A percentile compares a stretch with the other conserved stretches of the same genome.
Evolutionary conservation across 495 filamentous ascomycete species (phyloP).

Genomic region (Penicillium simplicissimum): DNA sequence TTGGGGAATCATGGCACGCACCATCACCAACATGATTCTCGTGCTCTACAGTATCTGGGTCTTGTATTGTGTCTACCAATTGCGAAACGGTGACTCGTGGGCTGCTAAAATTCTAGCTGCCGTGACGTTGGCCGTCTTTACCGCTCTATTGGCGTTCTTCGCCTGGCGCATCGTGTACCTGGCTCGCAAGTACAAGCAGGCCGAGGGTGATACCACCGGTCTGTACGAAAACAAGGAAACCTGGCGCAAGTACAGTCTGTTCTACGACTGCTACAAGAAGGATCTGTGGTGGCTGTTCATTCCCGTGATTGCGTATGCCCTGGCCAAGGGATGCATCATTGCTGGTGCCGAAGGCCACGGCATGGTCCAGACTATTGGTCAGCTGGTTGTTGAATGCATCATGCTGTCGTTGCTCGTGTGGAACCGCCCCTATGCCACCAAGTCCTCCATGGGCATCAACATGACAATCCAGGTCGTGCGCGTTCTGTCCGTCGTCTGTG

Average conservation of each 20-base stretch:
- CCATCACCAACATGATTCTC: conserved; percentile 89
- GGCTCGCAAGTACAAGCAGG: conserved; percentile 70
- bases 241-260: conserved; percentile 94
- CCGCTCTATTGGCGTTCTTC: conserved; percentile 74
- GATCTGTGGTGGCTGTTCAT: conserved; percentile 97
- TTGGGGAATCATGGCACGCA: conserved; percentile 85
- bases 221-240: conserved; percentile 88
- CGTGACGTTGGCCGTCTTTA: conserved; percentile 79
- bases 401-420: conserved; percentile 73
- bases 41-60: conserved; percentile 94
- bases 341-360: conserved; percentile 88
- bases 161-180: conserved; percentile 76
- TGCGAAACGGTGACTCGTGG: conserved; percentile 93
- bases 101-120: conserved; percentile 84
- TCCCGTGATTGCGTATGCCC: conserved; percentile 88
- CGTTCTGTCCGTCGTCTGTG: conserved; percentile 85
- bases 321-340: conserved; percentile 84
- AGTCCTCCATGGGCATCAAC: conserved; percentile 89
- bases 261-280: conserved; percentile 93
- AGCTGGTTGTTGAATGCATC: conserved; percentile 77
- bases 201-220: conserved; percentile 69
- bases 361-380: conserved; percentile 72
- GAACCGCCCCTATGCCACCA: conserved; percentile 82
- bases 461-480: conserved; percentile 91
- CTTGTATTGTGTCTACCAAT: conserved; percentile 94